Evolutionary conservation across 805 yeast genomes (phyloP), one percentile per base, ranked within the genome.

Genomic region (Candida railenensis): DNA sequence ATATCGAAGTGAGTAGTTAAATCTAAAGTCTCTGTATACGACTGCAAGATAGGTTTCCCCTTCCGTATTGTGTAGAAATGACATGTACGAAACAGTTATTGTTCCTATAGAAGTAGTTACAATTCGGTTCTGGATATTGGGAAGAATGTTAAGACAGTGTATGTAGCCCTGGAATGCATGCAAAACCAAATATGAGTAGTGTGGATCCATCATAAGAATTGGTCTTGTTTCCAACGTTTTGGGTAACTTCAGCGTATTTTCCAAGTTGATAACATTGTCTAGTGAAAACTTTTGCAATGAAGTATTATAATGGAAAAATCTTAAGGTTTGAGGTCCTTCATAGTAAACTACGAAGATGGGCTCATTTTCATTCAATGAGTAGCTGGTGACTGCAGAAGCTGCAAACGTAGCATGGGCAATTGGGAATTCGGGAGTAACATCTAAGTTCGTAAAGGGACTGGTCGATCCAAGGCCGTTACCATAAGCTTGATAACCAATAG

Each of bases 11-110:
- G 71, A 64, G 42, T 58, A 61, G 44, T 56, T 53, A 51, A 61
- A 66, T 41, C 65, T 66, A 40, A 62, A 63, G 45, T 68, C 73
- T 19, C 73, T 55, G 48, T 63, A 67, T 4, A 69, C 46, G 1
- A 67, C 47, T 1, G 69, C 72, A 11, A 49, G 28, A 5, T 40
- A 41, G 14, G 42, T 28, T 3, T 43, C 28, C 9, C 47, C 37
- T 16, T 25, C 37, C 4, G 19, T 33, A n/a, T 16, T 36, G 3
- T 32, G 3, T 15, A 42, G 34, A 8, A 42, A 34, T 9, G 50
- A 43, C 43, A 53, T 32, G 48, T 44, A 48, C 4, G 42, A 22
- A 8, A 56, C 47, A 14, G 52, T 48, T 1, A 57, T 33, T 15
- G 37, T 44, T 11, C 56, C 59, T 2, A 57, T 39, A 34, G 44